phyloP scores from a whole-genome alignment of 2,329 filamentous ascomycete genomes.

The Aspergillus sp. region DNA sequence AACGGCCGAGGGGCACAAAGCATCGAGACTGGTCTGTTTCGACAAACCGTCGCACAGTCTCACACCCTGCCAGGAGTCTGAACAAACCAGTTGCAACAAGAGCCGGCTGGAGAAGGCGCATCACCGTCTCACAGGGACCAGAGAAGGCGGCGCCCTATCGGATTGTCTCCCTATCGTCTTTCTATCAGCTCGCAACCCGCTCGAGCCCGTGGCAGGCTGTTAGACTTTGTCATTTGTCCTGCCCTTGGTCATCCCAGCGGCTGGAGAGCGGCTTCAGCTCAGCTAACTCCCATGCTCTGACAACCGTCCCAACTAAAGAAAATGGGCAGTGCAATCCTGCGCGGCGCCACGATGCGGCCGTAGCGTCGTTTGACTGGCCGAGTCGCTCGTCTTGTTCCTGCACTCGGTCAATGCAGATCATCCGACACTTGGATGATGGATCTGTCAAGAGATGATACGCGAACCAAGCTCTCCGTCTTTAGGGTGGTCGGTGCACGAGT shows the following conservation, averaged over 20 bases:
- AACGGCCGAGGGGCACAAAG: neutral
- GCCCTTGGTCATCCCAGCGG: neutral
- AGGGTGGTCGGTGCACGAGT: neutral
- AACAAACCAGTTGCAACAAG: neutral
- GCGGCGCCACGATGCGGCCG: neutral
- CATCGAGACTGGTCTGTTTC: neutral
- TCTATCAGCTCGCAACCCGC: neutral
- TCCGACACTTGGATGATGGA: neutral
- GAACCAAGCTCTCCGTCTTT: neutral
- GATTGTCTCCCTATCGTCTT: neutral
- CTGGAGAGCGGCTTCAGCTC: too few species aligned
- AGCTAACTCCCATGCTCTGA: too few species aligned
- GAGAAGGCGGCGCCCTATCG: neutral
- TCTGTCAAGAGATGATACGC: neutral
- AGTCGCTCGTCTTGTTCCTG: conserved; percentile 3
- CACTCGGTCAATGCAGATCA: conserved; percentile 10
- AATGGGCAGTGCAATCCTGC: neutral
- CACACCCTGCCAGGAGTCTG: neutral
- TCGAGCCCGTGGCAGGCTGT: neutral
- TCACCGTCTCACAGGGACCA: neutral
- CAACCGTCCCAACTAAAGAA: neutral
- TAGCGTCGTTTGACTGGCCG: neutral
- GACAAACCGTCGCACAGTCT: neutral
- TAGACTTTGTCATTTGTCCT: neutral
- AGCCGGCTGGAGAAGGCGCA: neutral